These are phyloP conservation scores for Bipolaris bicolor DNA, from an alignment of 2,329 filamentous ascomycete genomes.

Conservation along the genomic window DNA sequence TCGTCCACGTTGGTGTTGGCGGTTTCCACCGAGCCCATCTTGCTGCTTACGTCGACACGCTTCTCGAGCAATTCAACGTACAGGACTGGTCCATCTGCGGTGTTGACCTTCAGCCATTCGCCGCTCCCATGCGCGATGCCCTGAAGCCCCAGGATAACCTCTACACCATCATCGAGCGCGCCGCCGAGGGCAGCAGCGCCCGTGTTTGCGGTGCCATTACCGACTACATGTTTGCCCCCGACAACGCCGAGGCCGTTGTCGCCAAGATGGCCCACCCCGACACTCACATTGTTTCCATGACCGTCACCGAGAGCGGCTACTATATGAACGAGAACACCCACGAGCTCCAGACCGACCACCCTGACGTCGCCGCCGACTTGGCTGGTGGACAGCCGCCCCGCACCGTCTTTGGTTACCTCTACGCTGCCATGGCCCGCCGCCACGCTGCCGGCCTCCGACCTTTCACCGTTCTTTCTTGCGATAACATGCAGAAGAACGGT, in stretches of 20 bases:
- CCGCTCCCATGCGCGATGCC: conserved; percentile 34
- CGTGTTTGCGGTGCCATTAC: conserved; percentile 36
- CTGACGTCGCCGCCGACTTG: conserved; percentile 35
- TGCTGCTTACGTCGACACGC: conserved; percentile 36
- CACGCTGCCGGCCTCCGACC: conserved; percentile 34
- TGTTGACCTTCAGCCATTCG: conserved; percentile 37
- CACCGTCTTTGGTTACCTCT: conserved; percentile 38
- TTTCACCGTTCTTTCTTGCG: conserved; percentile 40
- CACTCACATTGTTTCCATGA: conserved; percentile 41
- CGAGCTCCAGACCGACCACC: conserved; percentile 33
- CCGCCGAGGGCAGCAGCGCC: conserved; percentile 29
- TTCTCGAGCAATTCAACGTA: conserved; percentile 34
- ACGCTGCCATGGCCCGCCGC: conserved; percentile 32
- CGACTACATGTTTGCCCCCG: conserved; percentile 39
- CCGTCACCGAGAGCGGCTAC: conserved; percentile 39
- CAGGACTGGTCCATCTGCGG: conserved; percentile 40
- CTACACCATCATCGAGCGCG: conserved; percentile 38
- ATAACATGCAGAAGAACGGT: conserved; percentile 42
- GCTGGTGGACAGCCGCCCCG: conserved; percentile 30
- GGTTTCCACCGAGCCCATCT: conserved; percentile 40
- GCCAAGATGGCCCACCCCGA: conserved; percentile 39
- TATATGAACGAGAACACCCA: conserved; percentile 42
- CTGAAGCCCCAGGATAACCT: conserved; percentile 34
- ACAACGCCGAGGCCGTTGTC: conserved; percentile 37
- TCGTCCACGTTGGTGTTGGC: conserved; percentile 39